These are phyloP conservation scores for Fusarium secorum DNA, from an alignment of 2,329 filamentous ascomycete genomes.

Conservation along the genomic window DNA sequence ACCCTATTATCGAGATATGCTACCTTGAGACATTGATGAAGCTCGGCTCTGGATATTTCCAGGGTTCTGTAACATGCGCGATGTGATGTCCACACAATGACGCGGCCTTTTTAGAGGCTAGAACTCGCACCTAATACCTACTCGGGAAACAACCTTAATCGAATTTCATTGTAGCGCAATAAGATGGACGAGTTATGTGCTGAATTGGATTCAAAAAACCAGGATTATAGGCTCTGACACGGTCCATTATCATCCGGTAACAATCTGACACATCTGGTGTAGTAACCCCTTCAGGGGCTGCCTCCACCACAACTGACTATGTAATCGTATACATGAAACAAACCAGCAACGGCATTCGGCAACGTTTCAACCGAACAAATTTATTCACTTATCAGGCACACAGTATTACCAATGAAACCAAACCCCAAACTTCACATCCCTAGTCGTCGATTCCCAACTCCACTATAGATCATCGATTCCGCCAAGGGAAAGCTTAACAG, in stretches of 20 bases:
- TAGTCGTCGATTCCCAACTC: background rate
- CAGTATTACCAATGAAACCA: background rate
- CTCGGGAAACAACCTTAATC: background rate
- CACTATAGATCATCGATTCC: background rate
- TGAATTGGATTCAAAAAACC: fast-evolving
- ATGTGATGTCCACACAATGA: background rate
- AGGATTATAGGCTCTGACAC: background rate
- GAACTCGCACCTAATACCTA: background rate
- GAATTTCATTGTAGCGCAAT: background rate
- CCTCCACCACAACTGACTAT: background rate
- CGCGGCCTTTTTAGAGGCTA: background rate
- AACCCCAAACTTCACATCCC: background rate
- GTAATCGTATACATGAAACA: conserved; percentile 4
- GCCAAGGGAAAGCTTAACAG: conserved; percentile 21
- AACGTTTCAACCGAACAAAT: background rate
- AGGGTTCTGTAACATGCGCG: background rate
- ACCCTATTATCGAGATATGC: background rate
- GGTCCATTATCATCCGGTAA: background rate
- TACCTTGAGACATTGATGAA: background rate
- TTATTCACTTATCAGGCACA: background rate
- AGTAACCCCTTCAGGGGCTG: background rate
- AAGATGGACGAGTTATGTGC: background rate
- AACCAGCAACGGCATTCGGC: background rate
- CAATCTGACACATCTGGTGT: background rate
- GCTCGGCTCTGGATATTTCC: background rate